phyloP scores from a whole-genome alignment of 208 protist genomes.

The Acanthamoeba healyi region DNA sequence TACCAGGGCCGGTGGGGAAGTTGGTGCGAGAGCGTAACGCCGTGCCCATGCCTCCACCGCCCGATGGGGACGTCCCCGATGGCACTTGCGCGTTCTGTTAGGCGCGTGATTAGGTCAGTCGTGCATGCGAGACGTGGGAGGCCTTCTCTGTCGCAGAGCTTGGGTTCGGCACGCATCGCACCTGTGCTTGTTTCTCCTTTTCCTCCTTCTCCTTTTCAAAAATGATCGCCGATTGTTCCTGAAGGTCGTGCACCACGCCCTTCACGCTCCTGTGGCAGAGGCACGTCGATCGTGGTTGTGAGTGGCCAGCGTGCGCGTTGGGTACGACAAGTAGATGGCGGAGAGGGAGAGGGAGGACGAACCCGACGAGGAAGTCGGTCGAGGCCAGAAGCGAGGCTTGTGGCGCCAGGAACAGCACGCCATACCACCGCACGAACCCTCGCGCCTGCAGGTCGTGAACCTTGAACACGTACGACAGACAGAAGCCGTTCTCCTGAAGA shows the following conservation, averaged over 20 bases:
- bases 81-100: neutral
- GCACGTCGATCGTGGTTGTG: neutral
- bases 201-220: slow-evolving; percentile 26
- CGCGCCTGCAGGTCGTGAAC: slow-evolving; percentile 63
- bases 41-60: neutral
- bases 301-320: neutral
- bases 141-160: too few relatives aligned
- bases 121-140: too few relatives aligned
- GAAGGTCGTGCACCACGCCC: slow-evolving; percentile 24
- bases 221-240: neutral
- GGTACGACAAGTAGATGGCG: neutral
- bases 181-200: neutral
- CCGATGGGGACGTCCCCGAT: neutral
- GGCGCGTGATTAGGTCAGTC: too few relatives aligned
- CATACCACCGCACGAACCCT: slow-evolving; percentile 71
- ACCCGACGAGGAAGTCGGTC: slow-evolving; percentile 25
- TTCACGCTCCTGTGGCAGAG: slow-evolving; percentile 1
- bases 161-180: too few relatives aligned
- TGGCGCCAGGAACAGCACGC: slow-evolving; percentile 39
- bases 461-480: slow-evolving; percentile 70
- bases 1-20: slow-evolving; percentile 65
- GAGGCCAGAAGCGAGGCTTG: slow-evolving; percentile 14
- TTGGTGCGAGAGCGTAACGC: neutral
- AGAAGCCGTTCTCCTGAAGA: slow-evolving; percentile 67
- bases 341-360: neutral